A percentile compares a stretch with the other conserved stretches of the same genome.
phyloP scores from a whole-genome alignment of 1,284 basidiomycete genomes.

The Boletus smithii region DNA sequence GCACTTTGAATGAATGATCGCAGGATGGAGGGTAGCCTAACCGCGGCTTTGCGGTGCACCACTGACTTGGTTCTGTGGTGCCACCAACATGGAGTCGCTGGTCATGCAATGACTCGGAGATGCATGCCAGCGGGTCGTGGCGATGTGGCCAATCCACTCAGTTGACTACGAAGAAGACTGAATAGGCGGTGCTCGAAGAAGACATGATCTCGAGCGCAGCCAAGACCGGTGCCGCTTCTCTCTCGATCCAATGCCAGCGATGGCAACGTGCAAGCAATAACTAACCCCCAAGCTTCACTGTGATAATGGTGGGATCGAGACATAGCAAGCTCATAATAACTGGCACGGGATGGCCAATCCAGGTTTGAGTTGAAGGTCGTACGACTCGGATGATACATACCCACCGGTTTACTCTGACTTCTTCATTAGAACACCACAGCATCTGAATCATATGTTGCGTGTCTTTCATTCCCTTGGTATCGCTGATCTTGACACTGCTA shows the following conservation, averaged over 20 bases:
- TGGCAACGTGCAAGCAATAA: slow-evolving; percentile 11
- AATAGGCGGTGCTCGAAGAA: slow-evolving; percentile 22
- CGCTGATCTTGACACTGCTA: slow-evolving; percentile 14
- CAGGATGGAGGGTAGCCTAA: neutral
- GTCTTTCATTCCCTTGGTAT: neutral
- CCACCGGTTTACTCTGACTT: neutral
- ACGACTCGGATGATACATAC: slow-evolving; percentile 8
- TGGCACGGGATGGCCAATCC: slow-evolving; percentile 2
- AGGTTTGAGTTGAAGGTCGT: slow-evolving; percentile 3
- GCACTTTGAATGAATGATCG: neutral
- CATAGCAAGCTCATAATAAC: no score
- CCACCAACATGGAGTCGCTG: no score
- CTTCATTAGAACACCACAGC: slow-evolving; percentile 18
- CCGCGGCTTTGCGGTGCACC: slow-evolving; percentile 11
- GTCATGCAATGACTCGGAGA: no score
- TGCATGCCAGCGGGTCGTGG: no score
- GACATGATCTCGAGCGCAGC: slow-evolving; percentile 13
- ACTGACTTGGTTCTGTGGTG: no score
- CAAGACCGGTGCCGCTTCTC: slow-evolving; percentile 28
- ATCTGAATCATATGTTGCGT: slow-evolving; percentile 2
- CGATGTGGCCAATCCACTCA: no score
- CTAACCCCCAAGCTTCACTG: slow-evolving; percentile 8
- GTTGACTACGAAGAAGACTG: no score
- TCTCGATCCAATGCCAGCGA: slow-evolving; percentile 11
- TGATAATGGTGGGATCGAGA: slow-evolving; percentile 9